Base-by-base conservation (phyloP, 495 filamentous ascomycete genomes). In the Lophiotrema nucula region DNA sequence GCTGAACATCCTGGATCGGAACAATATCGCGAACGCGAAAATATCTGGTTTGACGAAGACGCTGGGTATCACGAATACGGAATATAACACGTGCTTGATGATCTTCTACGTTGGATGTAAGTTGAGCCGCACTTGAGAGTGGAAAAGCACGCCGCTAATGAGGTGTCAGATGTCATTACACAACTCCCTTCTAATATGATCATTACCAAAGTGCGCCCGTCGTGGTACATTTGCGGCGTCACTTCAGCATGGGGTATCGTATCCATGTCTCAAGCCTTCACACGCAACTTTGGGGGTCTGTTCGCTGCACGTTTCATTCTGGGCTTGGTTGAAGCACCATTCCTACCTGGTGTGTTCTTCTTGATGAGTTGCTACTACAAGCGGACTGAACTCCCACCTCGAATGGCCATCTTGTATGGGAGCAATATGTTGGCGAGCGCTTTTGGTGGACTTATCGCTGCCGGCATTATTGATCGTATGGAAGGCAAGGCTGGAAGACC, bases 191-290 rank as follows among this genome's bases (percentile, higher is more conserved):
- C 57, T 5, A 60, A 60, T 24, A 46, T 60, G 57, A 31, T 60
- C 41, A 44, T 45, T 22, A 37, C 26, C 12, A 42, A 62, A 60
- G 71, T 80, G 12, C 74, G 79, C 53, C 87, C 87, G 2, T 81
- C 79, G 3, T 55, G 87, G 16, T 89, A 88, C 63, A 76, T 90
- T 4, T 83, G 83, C 1, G 66, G 69, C 31, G 78, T 80, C 26
- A 89, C 88, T 83, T 71, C 85, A 19, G 54, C 85, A 2, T 90
- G 87, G 87, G 85, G 85, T n/a, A 70, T 83, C n/a, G 85, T 90
- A 50, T 87, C 83, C 0, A 81, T 81, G 0, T 73, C 74, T 0
- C 86, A 85, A 1, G 83, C 83, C 31, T 80, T 73, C 6, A 81
- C 79, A 0, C 68, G 74, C 18, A 86, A 73, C 60, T 86, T 77